Conservation (phyloP, 169 alveolate species). For the Plasmodium coatneyi region DNA sequence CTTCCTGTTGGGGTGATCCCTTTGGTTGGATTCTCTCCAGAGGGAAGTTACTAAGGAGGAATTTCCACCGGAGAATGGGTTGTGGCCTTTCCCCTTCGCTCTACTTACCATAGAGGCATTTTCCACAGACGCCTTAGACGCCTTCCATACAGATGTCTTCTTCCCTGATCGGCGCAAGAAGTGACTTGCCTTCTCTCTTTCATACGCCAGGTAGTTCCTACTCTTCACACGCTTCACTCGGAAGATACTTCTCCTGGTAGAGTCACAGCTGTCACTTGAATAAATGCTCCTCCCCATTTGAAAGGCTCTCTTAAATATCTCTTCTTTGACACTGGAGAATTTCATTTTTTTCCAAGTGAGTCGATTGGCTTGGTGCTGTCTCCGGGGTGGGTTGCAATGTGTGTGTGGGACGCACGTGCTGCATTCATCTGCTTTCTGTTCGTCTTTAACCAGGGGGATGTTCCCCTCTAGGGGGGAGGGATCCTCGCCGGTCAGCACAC, state of each 20-base stretch:
- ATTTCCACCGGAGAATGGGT: neutral
- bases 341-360: neutral
- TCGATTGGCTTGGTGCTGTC: neutral
- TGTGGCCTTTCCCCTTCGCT: neutral
- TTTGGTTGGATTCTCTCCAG: neutral
- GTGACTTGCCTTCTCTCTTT: neutral
- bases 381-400: neutral
- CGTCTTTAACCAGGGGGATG: neutral
- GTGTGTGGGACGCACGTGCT: too few species aligned
- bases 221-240: slow-evolving; percentile 7
- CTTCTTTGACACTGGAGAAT: neutral
- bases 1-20: neutral
- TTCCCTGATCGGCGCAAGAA: neutral
- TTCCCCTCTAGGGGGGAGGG: neutral
- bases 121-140: neutral
- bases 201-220: slow-evolving; percentile 45
- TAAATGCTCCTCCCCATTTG: slow-evolving; percentile 10
- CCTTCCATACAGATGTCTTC: neutral
- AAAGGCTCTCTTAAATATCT: slow-evolving; percentile 33
- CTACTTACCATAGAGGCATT: neutral
- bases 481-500: neutral
- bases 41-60: neutral
- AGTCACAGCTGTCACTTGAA: slow-evolving; percentile 44
- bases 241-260: neutral
- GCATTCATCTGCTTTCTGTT: neutral